Evolutionary conservation across 2,329 filamentous ascomycete species (phyloP), one percentile per base, ranked within the genome.

Genomic region (Macrophomina phaseolina): DNA sequence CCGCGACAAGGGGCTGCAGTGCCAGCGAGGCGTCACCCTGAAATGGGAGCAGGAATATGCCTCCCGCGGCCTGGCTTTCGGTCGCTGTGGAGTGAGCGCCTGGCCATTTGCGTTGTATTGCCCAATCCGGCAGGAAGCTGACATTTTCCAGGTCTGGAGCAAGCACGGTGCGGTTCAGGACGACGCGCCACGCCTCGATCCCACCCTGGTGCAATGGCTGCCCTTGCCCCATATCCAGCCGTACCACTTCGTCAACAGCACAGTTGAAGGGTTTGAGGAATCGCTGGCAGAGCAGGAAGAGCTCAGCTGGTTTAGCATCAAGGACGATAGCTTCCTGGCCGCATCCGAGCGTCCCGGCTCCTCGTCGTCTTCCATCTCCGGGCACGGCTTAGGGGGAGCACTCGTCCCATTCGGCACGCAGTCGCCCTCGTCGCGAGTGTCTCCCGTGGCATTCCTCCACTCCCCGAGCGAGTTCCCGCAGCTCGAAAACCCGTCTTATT

Each of bases 21-120:
- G 79, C 66, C 74, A 75, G 12, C 78, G 76, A 4, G 74, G 66
- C 62, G 67, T 70, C 32, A 60, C 66, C 23, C 64, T 71, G 58
- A 71, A 71, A 48, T 78, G 66, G 69, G 80, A 71, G 71, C 75
- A 51, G 2, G 80, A 82, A 65, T 82, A 80, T 68, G 70, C 69
- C 62, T 78, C 73, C 62, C 78, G 77, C 8, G 80, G 80, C 11
- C 69, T 80, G 62, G 80, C 80, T 5, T 82, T 82, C 71, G 80
- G 80, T 4, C 73, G 80, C 62, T 72, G 78, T 30, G 80, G 80
- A 42, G 75, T 65, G 46, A 8, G 63, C 18, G 23, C 16, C 18
- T 7, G 11, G 5, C 5, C 5, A 2, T 5, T 45, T 16, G 42
- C 30, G 11, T 5, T 12, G 7, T 8, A n/a, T 32, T 4, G 6